Conservation (phyloP, 73 alveolate species). For the Paramecium primaurelia region DNA sequence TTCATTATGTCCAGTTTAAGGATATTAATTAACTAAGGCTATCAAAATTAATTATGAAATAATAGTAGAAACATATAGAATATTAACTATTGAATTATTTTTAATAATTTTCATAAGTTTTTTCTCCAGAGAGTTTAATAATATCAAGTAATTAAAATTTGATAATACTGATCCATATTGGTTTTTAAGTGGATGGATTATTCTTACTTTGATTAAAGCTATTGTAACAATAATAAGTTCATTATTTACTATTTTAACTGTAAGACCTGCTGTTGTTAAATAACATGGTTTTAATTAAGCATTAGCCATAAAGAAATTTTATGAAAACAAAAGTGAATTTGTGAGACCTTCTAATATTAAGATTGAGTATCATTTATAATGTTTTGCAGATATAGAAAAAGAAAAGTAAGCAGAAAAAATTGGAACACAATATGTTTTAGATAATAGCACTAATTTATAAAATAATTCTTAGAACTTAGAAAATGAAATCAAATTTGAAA, state of each 20-base stretch:
- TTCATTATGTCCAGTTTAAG: constrained; percentile 27
- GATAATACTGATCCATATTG: neutral
- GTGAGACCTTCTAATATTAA: neutral
- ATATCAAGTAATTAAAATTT: neutral
- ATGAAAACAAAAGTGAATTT: neutral
- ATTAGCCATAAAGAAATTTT: neutral
- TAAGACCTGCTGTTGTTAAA: constrained; percentile 48
- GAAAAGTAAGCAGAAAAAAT: neutral
- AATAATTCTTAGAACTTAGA: neutral
- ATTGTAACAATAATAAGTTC: neutral
- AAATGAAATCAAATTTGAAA: neutral
- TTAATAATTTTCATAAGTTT: neutral
- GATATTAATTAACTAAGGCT: neutral
- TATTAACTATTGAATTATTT: neutral
- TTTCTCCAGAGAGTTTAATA: neutral
- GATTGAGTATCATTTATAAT: neutral
- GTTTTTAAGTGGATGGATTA: neutral
- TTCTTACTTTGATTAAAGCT: neutral
- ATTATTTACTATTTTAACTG: neutral
- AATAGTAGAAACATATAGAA: neutral
- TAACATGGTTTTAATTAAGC: constrained; percentile 44
- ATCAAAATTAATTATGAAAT: constrained; percentile 12
- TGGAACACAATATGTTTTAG: neutral
- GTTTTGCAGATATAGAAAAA: neutral
- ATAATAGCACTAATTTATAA: neutral